These are phyloP conservation scores for Cyberlindnera americana DNA, from an alignment of 805 yeast genomes.

Conservation along the genomic window DNA sequence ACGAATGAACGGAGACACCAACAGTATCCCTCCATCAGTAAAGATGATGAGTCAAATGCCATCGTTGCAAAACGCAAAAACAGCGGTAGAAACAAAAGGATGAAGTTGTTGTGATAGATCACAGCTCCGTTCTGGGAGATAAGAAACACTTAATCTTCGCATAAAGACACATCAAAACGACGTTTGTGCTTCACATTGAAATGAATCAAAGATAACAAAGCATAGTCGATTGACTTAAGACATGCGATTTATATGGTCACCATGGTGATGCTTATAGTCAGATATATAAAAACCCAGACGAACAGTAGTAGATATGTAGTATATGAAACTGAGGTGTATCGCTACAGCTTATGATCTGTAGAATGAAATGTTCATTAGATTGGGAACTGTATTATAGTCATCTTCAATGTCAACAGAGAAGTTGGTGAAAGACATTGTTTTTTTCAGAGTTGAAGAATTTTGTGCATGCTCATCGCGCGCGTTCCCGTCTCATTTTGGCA, in stretches of 20 bases:
- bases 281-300: neutral
- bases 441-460: too few species aligned
- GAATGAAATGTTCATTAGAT: slow-evolving; percentile 1
- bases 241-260: slow-evolving; percentile 20
- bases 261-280: too few species aligned
- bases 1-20: neutral
- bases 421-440: too few species aligned
- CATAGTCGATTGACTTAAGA: slow-evolving; percentile 23
- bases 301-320: neutral
- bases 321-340: too few species aligned
- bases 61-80: slow-evolving; percentile 17
- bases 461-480: too few species aligned
- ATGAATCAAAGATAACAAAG: neutral
- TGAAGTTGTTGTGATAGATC: slow-evolving; percentile 3
- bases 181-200: slow-evolving; percentile 18
- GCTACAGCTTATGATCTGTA: slow-evolving; percentile 3
- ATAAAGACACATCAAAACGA: slow-evolving; percentile 31
- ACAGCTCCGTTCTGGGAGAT: slow-evolving; percentile 6
- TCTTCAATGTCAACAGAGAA: neutral
- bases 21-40: neutral
- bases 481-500: too few species aligned
- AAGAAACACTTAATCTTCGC: slow-evolving; percentile 24
- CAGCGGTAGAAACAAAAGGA: neutral
- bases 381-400: neutral
- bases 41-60: slow-evolving; percentile 1